Evolutionary conservation across 2,329 filamentous ascomycete genomes (phyloP), one percentile per base, ranked within the genome.

Genomic region (Ophiostoma quercus): DNA sequence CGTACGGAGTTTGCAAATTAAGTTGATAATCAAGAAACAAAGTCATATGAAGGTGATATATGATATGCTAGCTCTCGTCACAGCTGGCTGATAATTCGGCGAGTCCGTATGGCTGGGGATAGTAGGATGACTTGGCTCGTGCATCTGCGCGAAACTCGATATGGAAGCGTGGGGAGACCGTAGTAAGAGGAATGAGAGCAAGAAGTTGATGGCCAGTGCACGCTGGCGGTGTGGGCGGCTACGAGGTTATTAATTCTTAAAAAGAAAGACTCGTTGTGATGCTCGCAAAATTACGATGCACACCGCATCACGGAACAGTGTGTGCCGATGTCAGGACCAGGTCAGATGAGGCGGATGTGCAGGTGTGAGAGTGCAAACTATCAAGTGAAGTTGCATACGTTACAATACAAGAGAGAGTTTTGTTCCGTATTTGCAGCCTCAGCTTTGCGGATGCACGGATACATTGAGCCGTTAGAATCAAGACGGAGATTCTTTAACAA

Each of bases 121-220:
- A 19, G 12, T 25, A 57, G 25, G 57, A 32, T 62, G 57, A 19
- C 32, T 6, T 66, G 62, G 32, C 32, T 41, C 34, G 62, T 66
- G 62, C 62, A 66, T 66, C 62, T 66, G 34, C 32, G 62, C 19
- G 62, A 41, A 39, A n/a, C 32, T 66, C 12, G 34, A 66, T 37
- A 16, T 39, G 62, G 19, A 66, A 37, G 62, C 62, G 32, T 66
- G 62, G 19, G 62, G 51, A 57, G n/a, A 16, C 19, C n/a, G 9
- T 19, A 9, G 8, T 5, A 54, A 8, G 47, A 37, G 14, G 2
- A 29, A 8, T 8, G 34, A 34, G 34, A 34, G 34, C 34, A 34
- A 34, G 34, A 34, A 34, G 34, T 34, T 34, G 34, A 32, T 32
- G 25, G 57, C 14, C 14, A 32, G 14, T 57, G 51, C 51, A 7